Evolutionary conservation across 2,329 filamentous ascomycete genomes (phyloP), one percentile per base, ranked within the genome.

Genomic region (Blastomyces silverae): DNA sequence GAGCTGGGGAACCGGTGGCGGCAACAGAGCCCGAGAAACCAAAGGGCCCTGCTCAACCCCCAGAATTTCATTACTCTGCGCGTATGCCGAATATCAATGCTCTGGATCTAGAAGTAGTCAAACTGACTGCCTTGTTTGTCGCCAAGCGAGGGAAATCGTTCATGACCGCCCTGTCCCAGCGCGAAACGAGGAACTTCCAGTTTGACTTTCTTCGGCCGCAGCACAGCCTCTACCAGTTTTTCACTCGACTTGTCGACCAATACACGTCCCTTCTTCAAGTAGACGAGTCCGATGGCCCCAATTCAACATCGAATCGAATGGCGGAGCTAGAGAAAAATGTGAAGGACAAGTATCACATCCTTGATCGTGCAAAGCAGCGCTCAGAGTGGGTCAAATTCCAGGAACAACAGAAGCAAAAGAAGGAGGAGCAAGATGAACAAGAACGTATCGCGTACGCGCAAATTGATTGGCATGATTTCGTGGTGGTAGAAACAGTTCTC

Each of bases 401-500:
- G 72, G 90, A 94, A 70, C 81, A 87, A 64, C 90, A 97, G 79
- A 93, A 92, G 75, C 86, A 88, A 71, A 90, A 92, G 81, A 92
- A 92, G 73, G 92, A 96, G 72, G 91, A 95, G 72, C 87, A 92
- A 68, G 89, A 89, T 52, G 90, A 95, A 73, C 87, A 91, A 72
- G 90, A 96, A 75, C 87, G 88, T 72, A 79, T 87, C 61, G 83
- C 84, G 63, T 89, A 94, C 76, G 89, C 89, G 0, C 89, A 94
- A 71, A 94, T 99, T 68, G 94, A 99, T 77, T 99, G 94, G 94
- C 91, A 96, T 73, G 93, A 97, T 74, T 99, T 99, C 71, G 88
- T 93, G 44, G 89, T 99, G 25, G 92, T 97, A 56, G 94, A 97
- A 77, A 97, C 92, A 0, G 92, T 99, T 63, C 83, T 91, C 20